Conservation (phyloP, 768 basidiomycete genomes). For the Serendipita indica region DNA sequence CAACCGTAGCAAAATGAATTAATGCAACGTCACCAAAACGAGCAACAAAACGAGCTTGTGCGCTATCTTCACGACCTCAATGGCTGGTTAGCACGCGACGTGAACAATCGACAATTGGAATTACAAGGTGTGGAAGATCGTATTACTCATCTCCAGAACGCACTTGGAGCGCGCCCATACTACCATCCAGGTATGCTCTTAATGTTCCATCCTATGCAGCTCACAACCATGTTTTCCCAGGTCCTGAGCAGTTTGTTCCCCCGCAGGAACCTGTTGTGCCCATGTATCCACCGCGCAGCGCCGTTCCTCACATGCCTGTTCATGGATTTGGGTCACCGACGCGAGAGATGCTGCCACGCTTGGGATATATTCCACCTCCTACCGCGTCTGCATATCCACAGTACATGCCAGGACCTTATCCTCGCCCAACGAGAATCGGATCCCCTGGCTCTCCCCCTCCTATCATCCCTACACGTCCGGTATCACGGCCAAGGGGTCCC, state of each 20-base stretch:
- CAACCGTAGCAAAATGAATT: constrained; percentile 47
- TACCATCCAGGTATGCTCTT: constrained; percentile 23
- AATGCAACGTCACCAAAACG: constrained; percentile 26
- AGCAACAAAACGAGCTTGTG: constrained; percentile 15
- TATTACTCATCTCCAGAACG: constrained; percentile 34
- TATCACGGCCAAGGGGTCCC: not conserved
- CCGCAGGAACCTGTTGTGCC: constrained; percentile 19
- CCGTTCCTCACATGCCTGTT: not conserved
- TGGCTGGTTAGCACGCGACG: constrained; percentile 66
- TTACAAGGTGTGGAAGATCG: constrained; percentile 49
- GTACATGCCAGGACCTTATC: not conserved
- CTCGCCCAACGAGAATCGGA: constrained; percentile 18
- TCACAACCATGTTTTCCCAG: not conserved
- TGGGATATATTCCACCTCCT: constrained; percentile 12
- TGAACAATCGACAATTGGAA: constrained; percentile 62
- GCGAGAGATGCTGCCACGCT: constrained; percentile 10
- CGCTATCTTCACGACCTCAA: constrained; percentile 64
- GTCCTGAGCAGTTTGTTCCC: constrained; percentile 8
- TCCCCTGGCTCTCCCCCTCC: constrained; percentile 20
- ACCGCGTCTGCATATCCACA: not conserved
- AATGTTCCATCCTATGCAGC: not conserved
- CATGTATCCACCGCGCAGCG: not conserved
- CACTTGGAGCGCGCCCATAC: constrained; percentile 27
- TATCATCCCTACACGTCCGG: constrained; percentile 3
- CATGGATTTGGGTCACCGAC: not conserved